phyloP scores from a whole-genome alignment of 495 filamentous ascomycete species.

The Tuber borchii region DNA sequence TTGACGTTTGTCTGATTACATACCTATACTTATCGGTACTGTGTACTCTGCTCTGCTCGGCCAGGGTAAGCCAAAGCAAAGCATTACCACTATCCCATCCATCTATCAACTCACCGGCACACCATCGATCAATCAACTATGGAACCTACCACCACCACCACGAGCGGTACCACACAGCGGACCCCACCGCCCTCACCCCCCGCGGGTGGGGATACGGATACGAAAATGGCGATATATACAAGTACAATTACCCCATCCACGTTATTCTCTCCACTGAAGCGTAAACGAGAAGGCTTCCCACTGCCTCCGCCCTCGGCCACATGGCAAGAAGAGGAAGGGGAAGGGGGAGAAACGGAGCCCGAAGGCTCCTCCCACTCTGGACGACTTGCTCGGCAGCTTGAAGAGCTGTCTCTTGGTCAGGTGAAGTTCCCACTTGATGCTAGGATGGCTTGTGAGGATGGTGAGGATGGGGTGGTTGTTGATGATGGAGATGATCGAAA shows the following conservation, averaged over 20 bases:
- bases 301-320: constrained; percentile 1
- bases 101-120: background rate
- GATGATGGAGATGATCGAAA: constrained; percentile 5
- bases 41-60: background rate
- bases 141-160: background rate
- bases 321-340: constrained; percentile 4
- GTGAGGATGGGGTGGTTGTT: constrained; percentile 6
- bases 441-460: constrained; percentile 11
- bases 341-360: background rate
- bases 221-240: background rate
- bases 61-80: background rate
- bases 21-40: background rate
- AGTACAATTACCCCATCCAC: background rate
- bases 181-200: background rate
- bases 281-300: constrained; percentile 23
- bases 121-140: background rate
- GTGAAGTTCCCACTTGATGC: constrained; percentile 5
- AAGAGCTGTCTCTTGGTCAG: constrained; percentile 15
- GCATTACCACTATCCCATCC: background rate
- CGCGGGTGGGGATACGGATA: background rate
- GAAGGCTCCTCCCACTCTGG: constrained; percentile 17
- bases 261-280: constrained; percentile 29
- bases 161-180: background rate
- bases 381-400: constrained; percentile 26
- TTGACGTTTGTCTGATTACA: background rate